Evolutionary conservation across 805 yeast species (phyloP), one percentile per base, ranked within the genome.

Genomic region (Allodekkera sacchari): DNA sequence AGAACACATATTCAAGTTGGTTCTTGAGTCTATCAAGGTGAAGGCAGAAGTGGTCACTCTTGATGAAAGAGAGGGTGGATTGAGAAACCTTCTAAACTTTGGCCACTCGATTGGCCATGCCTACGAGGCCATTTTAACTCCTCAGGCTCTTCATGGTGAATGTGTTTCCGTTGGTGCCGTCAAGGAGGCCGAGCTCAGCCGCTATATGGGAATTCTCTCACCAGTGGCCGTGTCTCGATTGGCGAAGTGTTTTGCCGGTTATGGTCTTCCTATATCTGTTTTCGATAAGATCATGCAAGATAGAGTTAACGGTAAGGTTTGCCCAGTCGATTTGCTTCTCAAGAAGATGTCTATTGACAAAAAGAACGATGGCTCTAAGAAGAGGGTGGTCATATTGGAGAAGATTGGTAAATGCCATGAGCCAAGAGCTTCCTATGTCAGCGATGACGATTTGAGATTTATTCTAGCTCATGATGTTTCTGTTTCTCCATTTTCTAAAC

Each of bases 81-180:
- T 92, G 43, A 73, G 98, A 60, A 92, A 92, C 57, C 61, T 92
- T 42, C 68, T 92, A 38, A 92, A 92, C 59, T 92, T 89, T 53
- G 98, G 98, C 22, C 98, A 92, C 57, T 74, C 96, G 18, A 88
- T 92, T 47, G 98, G 98, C 27, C 98, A 92, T 56, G 98, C 98
- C 14, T 87, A 82, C 43, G 98, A 92, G 63, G 97, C 98, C n/a
- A 77, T 92, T 22, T 66, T 92, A 40, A 88, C 97, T 4, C 98
- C 98, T 7, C 85, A 88, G 56, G 92, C 95, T 16, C 68, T 92
- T 27, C 98, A 92, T 51, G 98, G 98, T 38, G 98, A 92, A 60
- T 92, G 98, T 69, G 98, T 92, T n/a, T 71, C 97, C n/a, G 71
- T 92, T 38, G 98, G 98, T 42, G 82, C 87, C 71, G 78, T 92